A percentile compares a stretch with the other conserved stretches of the same genome.
Evolutionary conservation across 2,329 filamentous ascomycete species (phyloP).

Genomic region (Chaetomium strumarium): DNA sequence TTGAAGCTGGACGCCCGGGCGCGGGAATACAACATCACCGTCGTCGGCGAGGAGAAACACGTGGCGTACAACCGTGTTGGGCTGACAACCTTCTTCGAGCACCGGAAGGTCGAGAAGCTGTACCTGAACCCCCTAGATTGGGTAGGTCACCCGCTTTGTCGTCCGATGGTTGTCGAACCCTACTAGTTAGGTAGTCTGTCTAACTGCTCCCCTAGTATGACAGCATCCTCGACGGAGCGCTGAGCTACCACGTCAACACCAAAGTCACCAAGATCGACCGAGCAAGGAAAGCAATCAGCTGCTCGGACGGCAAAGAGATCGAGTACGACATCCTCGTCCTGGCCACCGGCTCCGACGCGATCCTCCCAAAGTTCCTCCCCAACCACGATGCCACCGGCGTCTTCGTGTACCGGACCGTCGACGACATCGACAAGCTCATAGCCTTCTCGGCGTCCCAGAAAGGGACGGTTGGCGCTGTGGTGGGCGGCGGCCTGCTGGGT

Average conservation of each 20-base stretch:
- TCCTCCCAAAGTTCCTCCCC: conserved; percentile 65
- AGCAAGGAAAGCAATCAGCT: conserved; percentile 59
- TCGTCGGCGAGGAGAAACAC: conserved; percentile 83
- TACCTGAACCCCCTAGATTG: conserved; percentile 82
- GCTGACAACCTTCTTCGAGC: conserved; percentile 81
- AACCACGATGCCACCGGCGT: conserved; percentile 76
- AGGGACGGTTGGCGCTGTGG: conserved; percentile 66
- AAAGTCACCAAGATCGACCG: conserved; percentile 63
- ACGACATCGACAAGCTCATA: conserved; percentile 73
- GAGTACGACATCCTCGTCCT: conserved; percentile 76
- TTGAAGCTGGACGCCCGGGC: conserved; percentile 74
- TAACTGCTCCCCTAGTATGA: conserved; percentile 49
- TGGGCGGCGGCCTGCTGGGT: conserved; percentile 78
- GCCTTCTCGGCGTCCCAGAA: conserved; percentile 61
- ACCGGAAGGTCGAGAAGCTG: conserved; percentile 77
- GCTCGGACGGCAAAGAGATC: conserved; percentile 62
- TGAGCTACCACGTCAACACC: conserved; percentile 70
- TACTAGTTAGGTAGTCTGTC: too few species aligned
- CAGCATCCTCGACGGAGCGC: conserved; percentile 57
- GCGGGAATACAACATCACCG: conserved; percentile 72
- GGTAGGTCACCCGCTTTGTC: conserved; percentile 45
- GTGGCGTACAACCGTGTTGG: conserved; percentile 89
- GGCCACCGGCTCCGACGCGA: conserved; percentile 79
- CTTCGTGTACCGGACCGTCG: conserved; percentile 84
- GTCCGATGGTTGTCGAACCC: too few species aligned